Percentiles rank a stretch among this genome's conserved stretches.
Evolutionary conservation across 2,329 filamentous ascomycete genomes (phyloP).

Genomic region (Beauveria scarabaeidicola): DNA sequence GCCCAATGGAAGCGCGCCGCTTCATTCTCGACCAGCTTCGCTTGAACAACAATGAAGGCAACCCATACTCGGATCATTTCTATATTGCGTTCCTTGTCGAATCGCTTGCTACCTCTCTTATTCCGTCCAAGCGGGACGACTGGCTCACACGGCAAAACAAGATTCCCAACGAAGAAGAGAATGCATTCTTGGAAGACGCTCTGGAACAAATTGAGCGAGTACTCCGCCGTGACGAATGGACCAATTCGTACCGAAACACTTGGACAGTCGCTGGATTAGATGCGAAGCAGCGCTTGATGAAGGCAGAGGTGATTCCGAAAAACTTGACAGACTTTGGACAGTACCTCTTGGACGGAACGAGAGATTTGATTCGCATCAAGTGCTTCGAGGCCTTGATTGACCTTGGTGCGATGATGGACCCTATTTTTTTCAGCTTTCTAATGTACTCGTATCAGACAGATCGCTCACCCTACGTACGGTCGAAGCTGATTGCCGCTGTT

Average conservation of each 20-base stretch:
- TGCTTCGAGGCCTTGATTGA: conserved; percentile 57
- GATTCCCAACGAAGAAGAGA: conserved; percentile 36
- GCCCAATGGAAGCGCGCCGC: conserved; percentile 67
- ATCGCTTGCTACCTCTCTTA: conserved; percentile 49
- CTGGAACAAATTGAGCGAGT: conserved; percentile 59
- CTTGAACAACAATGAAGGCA: conserved; percentile 91
- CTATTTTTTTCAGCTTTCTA: conserved; percentile 46
- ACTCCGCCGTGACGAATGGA: conserved; percentile 60
- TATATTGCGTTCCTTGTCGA: conserved; percentile 77
- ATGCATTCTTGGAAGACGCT: conserved; percentile 42
- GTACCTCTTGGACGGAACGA: conserved; percentile 56
- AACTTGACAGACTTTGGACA: conserved; percentile 50
- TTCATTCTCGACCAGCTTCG: conserved; percentile 85
- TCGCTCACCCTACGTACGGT: conserved; percentile 54
- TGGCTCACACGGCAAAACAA: conserved; percentile 36
- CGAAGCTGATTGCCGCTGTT: conserved; percentile 50
- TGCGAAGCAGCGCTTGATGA: conserved; percentile 55
- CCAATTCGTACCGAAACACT: conserved; percentile 58
- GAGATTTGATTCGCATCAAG: conserved; percentile 56
- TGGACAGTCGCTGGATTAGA: conserved; percentile 55
- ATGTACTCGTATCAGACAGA: conserved; percentile 53
- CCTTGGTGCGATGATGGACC: conserved; percentile 50
- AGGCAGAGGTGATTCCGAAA: conserved; percentile 49
- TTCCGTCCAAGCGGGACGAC: conserved; percentile 40
- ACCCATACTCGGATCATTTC: conserved; percentile 78